Evolutionary conservation across 2,329 filamentous ascomycete species (phyloP).

Genomic region (Penicillium italicum): DNA sequence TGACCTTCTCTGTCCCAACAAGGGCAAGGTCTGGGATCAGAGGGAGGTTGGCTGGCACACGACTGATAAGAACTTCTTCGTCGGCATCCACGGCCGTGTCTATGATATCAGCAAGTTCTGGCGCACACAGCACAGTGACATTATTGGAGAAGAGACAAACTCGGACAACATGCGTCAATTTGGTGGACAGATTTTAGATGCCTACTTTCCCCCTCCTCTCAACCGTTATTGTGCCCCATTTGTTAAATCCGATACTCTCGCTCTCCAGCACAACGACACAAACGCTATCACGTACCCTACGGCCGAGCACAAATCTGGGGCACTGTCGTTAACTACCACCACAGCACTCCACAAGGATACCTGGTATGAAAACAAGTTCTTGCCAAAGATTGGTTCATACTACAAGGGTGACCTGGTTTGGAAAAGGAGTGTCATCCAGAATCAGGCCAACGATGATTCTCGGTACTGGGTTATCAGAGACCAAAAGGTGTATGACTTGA

Average conservation of each 20-base stretch:
- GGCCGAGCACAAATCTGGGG: conserved; percentile 70
- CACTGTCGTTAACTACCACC: conserved; percentile 51
- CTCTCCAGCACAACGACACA: conserved; percentile 58
- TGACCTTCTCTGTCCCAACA: conserved; percentile 80
- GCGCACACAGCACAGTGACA: conserved; percentile 78
- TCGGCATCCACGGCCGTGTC: conserved; percentile 80
- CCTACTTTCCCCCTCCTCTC: conserved; percentile 81
- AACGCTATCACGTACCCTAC: conserved; percentile 54
- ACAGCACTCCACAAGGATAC: conserved; percentile 59
- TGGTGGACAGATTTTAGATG: conserved; percentile 72
- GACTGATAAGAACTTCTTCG: conserved; percentile 74
- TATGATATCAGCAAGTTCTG: conserved; percentile 92
- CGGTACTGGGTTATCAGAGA: conserved; percentile 79
- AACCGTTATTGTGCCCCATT: conserved; percentile 70
- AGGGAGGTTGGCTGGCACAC: conserved; percentile 68
- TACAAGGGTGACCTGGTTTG: conserved; percentile 85
- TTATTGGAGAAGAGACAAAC: conserved; percentile 53
- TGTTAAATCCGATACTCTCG: conserved; percentile 56
- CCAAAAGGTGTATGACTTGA: conserved; percentile 78
- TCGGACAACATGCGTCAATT: conserved; percentile 69
- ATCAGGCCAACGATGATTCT: conserved; percentile 62
- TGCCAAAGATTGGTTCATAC: conserved; percentile 76
- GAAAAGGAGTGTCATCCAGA: conserved; percentile 56
- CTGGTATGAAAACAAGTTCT: conserved; percentile 76
- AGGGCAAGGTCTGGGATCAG: conserved; percentile 79